Percentiles rank a stretch among this genome's conserved stretches.
Conservation (phyloP, 768 basidiomycete genomes). For the Russula foetens region DNA sequence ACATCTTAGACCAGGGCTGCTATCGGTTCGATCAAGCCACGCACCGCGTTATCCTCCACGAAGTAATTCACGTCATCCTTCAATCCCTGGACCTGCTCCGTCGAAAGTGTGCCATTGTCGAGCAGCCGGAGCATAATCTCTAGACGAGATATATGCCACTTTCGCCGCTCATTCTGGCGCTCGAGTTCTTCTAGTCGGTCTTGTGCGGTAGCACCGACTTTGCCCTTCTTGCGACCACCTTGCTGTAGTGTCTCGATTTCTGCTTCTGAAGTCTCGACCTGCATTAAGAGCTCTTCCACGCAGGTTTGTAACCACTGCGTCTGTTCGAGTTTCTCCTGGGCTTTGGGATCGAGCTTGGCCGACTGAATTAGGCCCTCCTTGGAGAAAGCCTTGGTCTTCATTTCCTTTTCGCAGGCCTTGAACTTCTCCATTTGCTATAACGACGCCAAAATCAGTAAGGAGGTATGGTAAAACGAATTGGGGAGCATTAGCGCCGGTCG, state of each 20-base stretch:
- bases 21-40: constrained; percentile 28
- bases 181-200: constrained; percentile 82
- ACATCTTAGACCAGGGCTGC: not conserved
- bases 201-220: constrained; percentile 51
- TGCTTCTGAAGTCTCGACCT: constrained; percentile 91
- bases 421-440: constrained; percentile 99
- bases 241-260: constrained; percentile 81
- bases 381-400: constrained; percentile 99
- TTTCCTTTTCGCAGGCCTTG: constrained; percentile 99
- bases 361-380: constrained; percentile 96
- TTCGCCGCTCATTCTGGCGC: constrained; percentile 81
- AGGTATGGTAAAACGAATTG: not conserved
- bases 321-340: constrained; percentile 91
- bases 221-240: constrained; percentile 77
- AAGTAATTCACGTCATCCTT: constrained; percentile 97
- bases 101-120: constrained; percentile 83
- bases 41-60: constrained; percentile 88
- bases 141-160: constrained; percentile 90
- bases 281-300: constrained; percentile 88
- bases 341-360: constrained; percentile 91
- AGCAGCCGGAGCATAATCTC: constrained; percentile 90
- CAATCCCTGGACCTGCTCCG: constrained; percentile 72
- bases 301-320: constrained; percentile 79
- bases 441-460: constrained; percentile 23
- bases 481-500: not conserved